A percentile compares a stretch with the other conserved stretches of the same genome.
Evolutionary conservation across 768 basidiomycete genomes (phyloP).

Genomic region (Tricholoma flavovirens): DNA sequence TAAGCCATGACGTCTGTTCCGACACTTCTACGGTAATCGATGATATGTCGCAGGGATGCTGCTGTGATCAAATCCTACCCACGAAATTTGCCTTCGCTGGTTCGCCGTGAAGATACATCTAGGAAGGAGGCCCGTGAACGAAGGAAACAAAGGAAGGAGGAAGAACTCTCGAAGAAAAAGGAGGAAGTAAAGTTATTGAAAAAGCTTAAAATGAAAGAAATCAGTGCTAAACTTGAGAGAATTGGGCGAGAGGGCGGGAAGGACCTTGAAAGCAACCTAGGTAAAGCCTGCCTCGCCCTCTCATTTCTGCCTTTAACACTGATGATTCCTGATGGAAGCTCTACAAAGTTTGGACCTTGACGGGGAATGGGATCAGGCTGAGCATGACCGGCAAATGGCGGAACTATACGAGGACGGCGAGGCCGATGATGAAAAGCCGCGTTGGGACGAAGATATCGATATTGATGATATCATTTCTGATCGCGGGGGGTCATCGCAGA

Average conservation of each 20-base stretch:
- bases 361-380: constrained; percentile 86
- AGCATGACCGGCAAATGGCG: constrained; percentile 80
- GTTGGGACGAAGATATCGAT: constrained; percentile 89
- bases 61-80: constrained; percentile 69
- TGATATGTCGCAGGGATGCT: constrained; percentile 43
- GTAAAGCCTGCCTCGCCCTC: constrained; percentile 13
- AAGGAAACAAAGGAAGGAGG: constrained; percentile 72
- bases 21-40: background rate
- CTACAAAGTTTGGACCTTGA: constrained; percentile 77
- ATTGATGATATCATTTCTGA: constrained; percentile 27
- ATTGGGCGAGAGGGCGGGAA: constrained; percentile 69
- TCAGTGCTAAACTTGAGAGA: constrained; percentile 67
- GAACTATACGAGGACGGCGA: constrained; percentile 56
- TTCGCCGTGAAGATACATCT: constrained; percentile 68
- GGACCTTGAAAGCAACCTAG: constrained; percentile 33
- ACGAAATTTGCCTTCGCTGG: constrained; percentile 56
- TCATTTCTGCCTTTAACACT: background rate
- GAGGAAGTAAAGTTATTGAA: constrained; percentile 82
- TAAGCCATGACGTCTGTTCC: constrained; percentile 37
- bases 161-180: constrained; percentile 62
- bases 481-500: constrained; percentile 28
- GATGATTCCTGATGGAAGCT: constrained; percentile 29
- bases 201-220: constrained; percentile 78
- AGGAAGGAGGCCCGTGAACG: constrained; percentile 84
- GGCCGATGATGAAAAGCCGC: constrained; percentile 53